Percentiles rank a stretch among this genome's conserved stretches.
Conservation (phyloP, 2,329 filamentous ascomycete species). For the Ambrosiella cleistominuta region DNA sequence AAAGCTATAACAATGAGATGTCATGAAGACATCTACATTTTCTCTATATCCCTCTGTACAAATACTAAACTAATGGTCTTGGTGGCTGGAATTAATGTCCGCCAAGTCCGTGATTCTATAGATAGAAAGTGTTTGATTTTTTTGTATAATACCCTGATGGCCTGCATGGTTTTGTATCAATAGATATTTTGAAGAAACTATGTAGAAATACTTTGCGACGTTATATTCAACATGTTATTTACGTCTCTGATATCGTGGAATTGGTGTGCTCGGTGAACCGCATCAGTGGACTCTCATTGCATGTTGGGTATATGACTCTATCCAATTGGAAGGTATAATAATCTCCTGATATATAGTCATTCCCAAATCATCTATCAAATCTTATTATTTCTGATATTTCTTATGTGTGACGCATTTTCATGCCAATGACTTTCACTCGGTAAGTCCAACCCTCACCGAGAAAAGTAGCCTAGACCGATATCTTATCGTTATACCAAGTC, state of each 20-base stretch:
- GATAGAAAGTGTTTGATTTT: background rate
- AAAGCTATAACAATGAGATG: background rate
- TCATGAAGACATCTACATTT: background rate
- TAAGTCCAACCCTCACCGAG: background rate
- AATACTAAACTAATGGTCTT: background rate
- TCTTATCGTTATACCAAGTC: constrained; percentile 1
- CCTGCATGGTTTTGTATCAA: background rate
- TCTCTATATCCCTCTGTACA: background rate
- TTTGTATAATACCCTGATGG: background rate
- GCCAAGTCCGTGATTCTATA: background rate
- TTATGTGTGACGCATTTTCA: background rate
- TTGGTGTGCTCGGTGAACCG: background rate
- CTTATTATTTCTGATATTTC: background rate
- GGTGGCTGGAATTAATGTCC: background rate
- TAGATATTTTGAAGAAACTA: background rate
- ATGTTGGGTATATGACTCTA: background rate
- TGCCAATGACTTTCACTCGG: background rate
- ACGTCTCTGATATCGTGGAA: constrained; percentile 4
- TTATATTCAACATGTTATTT: constrained; percentile 4
- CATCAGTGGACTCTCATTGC: background rate
- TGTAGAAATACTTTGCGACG: background rate
- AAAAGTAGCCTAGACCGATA: background rate
- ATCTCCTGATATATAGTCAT: background rate
- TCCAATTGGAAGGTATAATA: no score
- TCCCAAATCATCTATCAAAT: background rate